phyloP scores from a whole-genome alignment of 1,284 basidiomycete species.

The Fistulinella cinereoalba region DNA sequence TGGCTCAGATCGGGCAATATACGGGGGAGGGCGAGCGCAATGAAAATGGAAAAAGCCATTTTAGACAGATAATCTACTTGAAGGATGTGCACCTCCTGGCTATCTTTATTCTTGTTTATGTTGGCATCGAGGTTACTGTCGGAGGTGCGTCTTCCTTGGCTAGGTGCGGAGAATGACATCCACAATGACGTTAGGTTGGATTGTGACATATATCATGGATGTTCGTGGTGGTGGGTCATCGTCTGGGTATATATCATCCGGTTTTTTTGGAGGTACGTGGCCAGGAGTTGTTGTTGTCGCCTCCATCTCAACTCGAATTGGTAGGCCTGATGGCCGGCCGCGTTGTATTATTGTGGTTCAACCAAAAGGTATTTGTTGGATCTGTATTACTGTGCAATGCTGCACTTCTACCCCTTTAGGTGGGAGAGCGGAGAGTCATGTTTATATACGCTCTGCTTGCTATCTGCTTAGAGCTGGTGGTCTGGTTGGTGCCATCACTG shows the following conservation, averaged over 20 bases:
- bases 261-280: conserved; percentile 48
- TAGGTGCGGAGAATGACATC: background rate
- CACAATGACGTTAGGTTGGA: background rate
- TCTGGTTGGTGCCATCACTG: conserved; percentile 59
- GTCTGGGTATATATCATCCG: conserved; percentile 50
- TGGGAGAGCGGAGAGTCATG: conserved; percentile 29
- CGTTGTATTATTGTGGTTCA: conserved; percentile 30
- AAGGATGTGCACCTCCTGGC: conserved; percentile 52
- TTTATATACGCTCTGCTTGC: conserved; percentile 35
- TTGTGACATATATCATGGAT: too few relatives aligned
- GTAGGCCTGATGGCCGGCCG: conserved; percentile 31
- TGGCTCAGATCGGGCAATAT: conserved; percentile 34
- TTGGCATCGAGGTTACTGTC: conserved; percentile 58
- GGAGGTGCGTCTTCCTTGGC: conserved; percentile 38
- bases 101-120: conserved; percentile 53
- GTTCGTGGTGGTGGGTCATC: conserved; percentile 46
- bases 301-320: background rate
- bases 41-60: conserved; percentile 38
- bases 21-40: conserved; percentile 23
- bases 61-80: conserved; percentile 48
- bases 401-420: conserved; percentile 8
- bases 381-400: background rate
- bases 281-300: background rate
- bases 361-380: conserved; percentile 20
- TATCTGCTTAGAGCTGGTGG: conserved; percentile 50